Evolutionary conservation across 345 rosid genomes (phyloP), one percentile per base, ranked within the genome.

Genomic region (Mallotus nudiflorus): DNA sequence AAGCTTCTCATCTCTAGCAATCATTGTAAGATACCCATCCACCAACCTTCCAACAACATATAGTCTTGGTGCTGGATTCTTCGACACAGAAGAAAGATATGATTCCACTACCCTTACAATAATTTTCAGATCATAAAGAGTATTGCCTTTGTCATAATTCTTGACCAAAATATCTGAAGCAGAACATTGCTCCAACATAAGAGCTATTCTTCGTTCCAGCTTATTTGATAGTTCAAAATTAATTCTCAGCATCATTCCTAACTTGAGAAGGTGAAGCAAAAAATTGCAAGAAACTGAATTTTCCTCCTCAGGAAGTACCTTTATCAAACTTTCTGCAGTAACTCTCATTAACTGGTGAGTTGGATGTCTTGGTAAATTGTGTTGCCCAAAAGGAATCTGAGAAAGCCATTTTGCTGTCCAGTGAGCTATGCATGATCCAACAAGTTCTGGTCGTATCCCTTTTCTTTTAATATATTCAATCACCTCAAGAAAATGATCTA

Each of bases 401-500:
- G 81, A 79, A 33, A 84, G 54, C 89, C 92, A 84, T 69, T 81
- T 82, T 31, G 37, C 15, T 0, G 87, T 81, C 92, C 89, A 85
- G 13, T 59, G 72, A 31, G 82, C 82, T 57, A 88, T 81, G 37
- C 85, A 84, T 13, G 78, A 77, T 25, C 89, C 87, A 14, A 85
- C 74, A 48, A 83, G 78, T 60, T 77, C 82, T 28, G 80, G 37
- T 65, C 33, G 78, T 71, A 80, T 61, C 54, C 84, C 87, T 69
- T 40, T 58, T 52, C 51, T 67, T 70, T 83, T 83, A 33, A 83
- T 73, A 19, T 75, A 85, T 54, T 80, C 83, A 22, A 86, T 73
- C 62, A 84, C 87, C 74, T 75, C 69, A 19, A 81, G 67, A 53
- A 88, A 88, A 73, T 82, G 90, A 80, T 86, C 92, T 13, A 88